Percentiles rank a stretch among this genome's conserved stretches.
phyloP scores from a whole-genome alignment of 345 rosid species.

The Pistacia atlantica region DNA sequence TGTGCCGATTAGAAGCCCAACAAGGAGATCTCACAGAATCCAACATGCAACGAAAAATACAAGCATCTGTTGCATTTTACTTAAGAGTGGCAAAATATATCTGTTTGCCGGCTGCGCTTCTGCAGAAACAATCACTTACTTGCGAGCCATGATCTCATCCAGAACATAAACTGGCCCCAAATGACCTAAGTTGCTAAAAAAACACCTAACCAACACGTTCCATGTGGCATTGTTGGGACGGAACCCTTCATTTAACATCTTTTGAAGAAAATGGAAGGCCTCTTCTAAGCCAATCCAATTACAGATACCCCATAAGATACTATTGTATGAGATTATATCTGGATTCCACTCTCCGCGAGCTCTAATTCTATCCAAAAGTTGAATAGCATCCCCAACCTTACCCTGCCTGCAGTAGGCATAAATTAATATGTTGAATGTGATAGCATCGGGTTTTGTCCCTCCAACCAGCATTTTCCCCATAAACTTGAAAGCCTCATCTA shows the following conservation, averaged over 20 bases:
- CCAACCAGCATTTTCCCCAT: conserved; percentile 59
- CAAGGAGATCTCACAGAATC: not conserved
- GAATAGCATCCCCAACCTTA: conserved; percentile 45
- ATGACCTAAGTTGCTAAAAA: conserved; percentile 47
- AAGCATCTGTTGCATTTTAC: not conserved
- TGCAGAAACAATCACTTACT: conserved; percentile 20
- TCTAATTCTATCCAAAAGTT: conserved; percentile 42
- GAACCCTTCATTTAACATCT: conserved; percentile 51
- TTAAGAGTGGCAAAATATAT: not conserved
- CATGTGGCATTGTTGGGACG: conserved; percentile 65
- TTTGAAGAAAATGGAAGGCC: conserved; percentile 45
- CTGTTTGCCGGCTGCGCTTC: not conserved
- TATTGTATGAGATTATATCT: conserved; percentile 64
- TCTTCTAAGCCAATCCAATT: conserved; percentile 50
- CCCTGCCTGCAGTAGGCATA: conserved; percentile 61
- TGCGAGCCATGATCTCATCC: conserved; percentile 44
- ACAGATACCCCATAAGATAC: conserved; percentile 68
- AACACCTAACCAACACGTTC: conserved; percentile 64
- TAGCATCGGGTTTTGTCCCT: conserved; percentile 60
- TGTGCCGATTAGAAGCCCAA: not conserved
- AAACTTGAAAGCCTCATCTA: conserved; percentile 52
- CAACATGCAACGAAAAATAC: not conserved
- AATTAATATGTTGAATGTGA: conserved; percentile 58
- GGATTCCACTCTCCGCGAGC: conserved; percentile 55
- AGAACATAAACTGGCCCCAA: conserved; percentile 41